Conservation (phyloP, 2,329 filamentous ascomycete species). For the Penicillium sp. region DNA sequence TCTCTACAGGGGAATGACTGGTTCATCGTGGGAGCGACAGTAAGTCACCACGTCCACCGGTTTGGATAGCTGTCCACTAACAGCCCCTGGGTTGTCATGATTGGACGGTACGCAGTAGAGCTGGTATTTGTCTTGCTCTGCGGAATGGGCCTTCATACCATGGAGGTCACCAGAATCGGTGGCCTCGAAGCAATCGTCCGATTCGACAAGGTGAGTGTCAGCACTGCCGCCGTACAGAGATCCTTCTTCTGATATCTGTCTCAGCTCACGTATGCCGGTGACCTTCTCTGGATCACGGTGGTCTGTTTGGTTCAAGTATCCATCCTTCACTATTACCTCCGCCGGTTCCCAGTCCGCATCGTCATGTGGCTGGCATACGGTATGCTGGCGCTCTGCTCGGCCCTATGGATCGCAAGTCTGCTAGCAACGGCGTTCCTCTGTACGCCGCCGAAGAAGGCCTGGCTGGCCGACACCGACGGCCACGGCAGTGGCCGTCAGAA, state of each 20-base stretch:
- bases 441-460: slow-evolving; percentile 13
- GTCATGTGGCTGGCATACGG: slow-evolving; percentile 11
- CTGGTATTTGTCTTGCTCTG: slow-evolving; percentile 17
- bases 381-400: slow-evolving; percentile 11
- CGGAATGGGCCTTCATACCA: slow-evolving; percentile 20
- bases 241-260: slow-evolving; percentile 3
- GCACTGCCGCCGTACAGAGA: not conserved
- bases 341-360: slow-evolving; percentile 8
- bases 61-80: too few relatives aligned
- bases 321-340: slow-evolving; percentile 18
- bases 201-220: slow-evolving; percentile 16
- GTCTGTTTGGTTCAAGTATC: slow-evolving; percentile 17
- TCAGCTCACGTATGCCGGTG: slow-evolving; percentile 19
- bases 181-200: slow-evolving; percentile 7
- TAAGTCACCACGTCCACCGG: slow-evolving; percentile 10
- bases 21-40: slow-evolving; percentile 16
- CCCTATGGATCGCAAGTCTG: slow-evolving; percentile 16
- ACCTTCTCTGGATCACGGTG: slow-evolving; percentile 19
- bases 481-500: slow-evolving; percentile 15
- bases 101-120: slow-evolving; percentile 22
- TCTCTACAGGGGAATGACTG: slow-evolving; percentile 19
- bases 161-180: slow-evolving; percentile 12
- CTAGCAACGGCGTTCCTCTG: slow-evolving; percentile 20
- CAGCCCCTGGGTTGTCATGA: slow-evolving; percentile 13
- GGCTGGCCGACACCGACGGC: slow-evolving; percentile 10